A percentile compares a stretch with the other conserved stretches of the same genome.
These are phyloP conservation scores for Alternaria ethzedia DNA, from an alignment of 2,329 filamentous ascomycete genomes.

Conservation along the genomic window DNA sequence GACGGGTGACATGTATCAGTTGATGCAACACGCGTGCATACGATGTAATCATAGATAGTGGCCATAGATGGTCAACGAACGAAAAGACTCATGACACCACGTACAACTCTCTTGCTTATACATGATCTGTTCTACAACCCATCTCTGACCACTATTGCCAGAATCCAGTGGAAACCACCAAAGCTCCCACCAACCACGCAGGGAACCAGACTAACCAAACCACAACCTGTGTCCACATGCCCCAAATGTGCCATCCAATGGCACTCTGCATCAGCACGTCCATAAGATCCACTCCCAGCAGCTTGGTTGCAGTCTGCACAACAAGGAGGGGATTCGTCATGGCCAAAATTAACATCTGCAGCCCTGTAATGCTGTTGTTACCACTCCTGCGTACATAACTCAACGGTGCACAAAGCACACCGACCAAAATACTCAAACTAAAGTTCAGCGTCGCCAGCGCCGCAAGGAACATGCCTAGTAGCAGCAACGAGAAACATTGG, in stretches of 20 bases:
- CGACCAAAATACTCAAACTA: slow-evolving; percentile 83
- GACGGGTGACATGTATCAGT: slow-evolving; percentile 4
- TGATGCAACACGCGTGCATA: slow-evolving; percentile 9
- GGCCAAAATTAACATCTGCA: slow-evolving; percentile 29
- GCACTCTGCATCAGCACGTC: slow-evolving; percentile 73
- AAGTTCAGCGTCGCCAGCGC: slow-evolving; percentile 96
- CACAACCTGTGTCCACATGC: slow-evolving; percentile 85
- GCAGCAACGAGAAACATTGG: slow-evolving; percentile 89
- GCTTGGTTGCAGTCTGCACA: slow-evolving; percentile 31
- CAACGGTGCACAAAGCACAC: slow-evolving; percentile 77
- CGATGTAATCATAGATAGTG: slow-evolving; percentile 29
- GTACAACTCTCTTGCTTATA: not conserved
- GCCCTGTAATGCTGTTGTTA: slow-evolving; percentile 11
- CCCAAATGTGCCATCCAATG: slow-evolving; percentile 88
- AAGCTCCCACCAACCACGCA: slow-evolving; percentile 73
- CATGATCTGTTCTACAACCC: not conserved
- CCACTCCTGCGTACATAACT: slow-evolving; percentile 67
- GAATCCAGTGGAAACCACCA: slow-evolving; percentile 37
- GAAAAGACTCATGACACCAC: slow-evolving; percentile 17
- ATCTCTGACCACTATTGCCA: slow-evolving; percentile 10
- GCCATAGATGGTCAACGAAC: slow-evolving; percentile 16
- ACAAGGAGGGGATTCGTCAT: slow-evolving; percentile 44
- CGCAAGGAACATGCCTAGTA: slow-evolving; percentile 89
- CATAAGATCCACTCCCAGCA: slow-evolving; percentile 49
- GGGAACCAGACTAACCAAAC: slow-evolving; percentile 98